phyloP scores from a whole-genome alignment of 108 stramenopile species.

The Skeletonema costatum region DNA sequence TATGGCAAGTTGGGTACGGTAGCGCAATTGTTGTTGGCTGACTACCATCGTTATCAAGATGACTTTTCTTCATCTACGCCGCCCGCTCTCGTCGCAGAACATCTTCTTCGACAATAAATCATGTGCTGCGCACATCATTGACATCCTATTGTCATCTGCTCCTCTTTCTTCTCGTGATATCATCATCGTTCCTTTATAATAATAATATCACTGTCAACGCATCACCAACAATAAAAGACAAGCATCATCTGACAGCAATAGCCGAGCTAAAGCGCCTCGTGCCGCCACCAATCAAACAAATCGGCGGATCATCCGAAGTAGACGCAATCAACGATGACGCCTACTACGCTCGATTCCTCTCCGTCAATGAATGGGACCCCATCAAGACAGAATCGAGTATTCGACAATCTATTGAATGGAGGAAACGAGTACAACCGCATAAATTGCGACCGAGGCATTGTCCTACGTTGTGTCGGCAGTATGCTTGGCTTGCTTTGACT shows the following conservation, averaged over 20 bases:
- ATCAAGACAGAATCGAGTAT: neutral
- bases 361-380: neutral
- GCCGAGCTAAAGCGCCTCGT: neutral
- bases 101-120: too few relatives aligned
- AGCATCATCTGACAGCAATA: neutral
- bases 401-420: neutral
- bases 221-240: neutral
- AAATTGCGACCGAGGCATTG: neutral
- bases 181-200: neutral
- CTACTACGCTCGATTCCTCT: slow-evolving; percentile 5
- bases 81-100: neutral
- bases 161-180: neutral
- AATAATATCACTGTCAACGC: neutral
- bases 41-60: neutral
- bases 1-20: too few relatives aligned
- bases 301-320: neutral
- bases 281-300: neutral
- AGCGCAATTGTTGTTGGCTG: too few relatives aligned
- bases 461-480: slow-evolving; percentile 1
- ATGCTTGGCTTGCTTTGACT: slow-evolving; percentile 2
- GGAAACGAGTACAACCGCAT: neutral
- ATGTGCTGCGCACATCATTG: neutral
- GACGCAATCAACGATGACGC: neutral
- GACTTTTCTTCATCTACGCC: too few relatives aligned
- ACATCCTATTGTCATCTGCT: neutral